Percentiles rank a stretch among this genome's conserved stretches.
phyloP scores from a whole-genome alignment of 2,329 filamentous ascomycete genomes.

The Fusarium transvaalense region DNA sequence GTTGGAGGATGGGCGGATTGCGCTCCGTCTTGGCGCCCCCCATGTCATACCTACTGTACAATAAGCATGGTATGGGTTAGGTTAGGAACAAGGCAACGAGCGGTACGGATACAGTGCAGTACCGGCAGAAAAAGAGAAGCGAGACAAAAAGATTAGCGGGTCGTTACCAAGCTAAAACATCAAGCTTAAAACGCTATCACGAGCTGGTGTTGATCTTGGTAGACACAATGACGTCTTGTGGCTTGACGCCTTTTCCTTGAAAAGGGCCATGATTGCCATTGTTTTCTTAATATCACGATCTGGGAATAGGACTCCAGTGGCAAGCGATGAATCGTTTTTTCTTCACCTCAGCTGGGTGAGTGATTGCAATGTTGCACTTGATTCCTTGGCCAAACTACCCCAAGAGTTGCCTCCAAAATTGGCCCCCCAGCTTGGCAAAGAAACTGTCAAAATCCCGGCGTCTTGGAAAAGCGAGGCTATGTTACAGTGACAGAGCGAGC shows the following conservation, averaged over 20 bases:
- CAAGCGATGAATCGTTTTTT: background rate
- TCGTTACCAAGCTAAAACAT: constrained; percentile 16
- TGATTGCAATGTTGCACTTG: background rate
- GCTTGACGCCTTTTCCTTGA: background rate
- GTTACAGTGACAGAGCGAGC: background rate
- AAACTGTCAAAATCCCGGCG: constrained; percentile 32
- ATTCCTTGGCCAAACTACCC: background rate
- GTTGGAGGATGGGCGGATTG: constrained; percentile 7
- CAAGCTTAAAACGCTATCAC: constrained; percentile 42
- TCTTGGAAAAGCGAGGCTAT: constrained; percentile 12
- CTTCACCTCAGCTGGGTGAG: background rate
- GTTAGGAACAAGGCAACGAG: too few relatives aligned
- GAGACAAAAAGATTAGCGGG: too few relatives aligned
- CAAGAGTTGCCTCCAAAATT: constrained; percentile 19
- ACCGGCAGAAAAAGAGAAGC: too few relatives aligned
- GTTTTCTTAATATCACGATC: background rate
- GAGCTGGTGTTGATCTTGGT: background rate
- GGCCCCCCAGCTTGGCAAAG: constrained; percentile 8
- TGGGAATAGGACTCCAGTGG: background rate
- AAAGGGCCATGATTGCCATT: background rate
- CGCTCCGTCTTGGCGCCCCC: constrained; percentile 31
- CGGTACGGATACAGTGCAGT: background rate
- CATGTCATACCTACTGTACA: background rate
- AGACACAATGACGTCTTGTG: constrained; percentile 12
- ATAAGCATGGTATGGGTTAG: background rate